Evolutionary conservation across 768 basidiomycete genomes (phyloP), one percentile per base, ranked within the genome.

Genomic region (Cyclocybe cylindracea): DNA sequence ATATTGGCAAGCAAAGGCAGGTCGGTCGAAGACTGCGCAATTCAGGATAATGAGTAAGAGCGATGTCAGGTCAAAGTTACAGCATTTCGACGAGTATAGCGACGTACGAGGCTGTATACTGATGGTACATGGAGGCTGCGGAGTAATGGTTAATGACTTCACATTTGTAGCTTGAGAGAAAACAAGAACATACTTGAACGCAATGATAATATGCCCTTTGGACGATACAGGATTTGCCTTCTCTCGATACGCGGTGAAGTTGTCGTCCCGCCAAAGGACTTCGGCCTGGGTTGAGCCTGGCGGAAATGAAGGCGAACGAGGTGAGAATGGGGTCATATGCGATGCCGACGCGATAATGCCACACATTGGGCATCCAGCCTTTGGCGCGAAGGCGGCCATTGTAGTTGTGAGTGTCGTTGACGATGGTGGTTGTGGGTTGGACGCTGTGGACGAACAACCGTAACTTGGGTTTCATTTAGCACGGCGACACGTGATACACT

Each of bases 281-380:
- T 89, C 85, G 10, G 80, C 78, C 48, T 78, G 71, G 10, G 70
- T 75, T 5, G 81, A 76, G 48, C 71, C 70, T 31, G 72, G 61
- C 9, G 79, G 72, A 48, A 79, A 79, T 0, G 73, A 67, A 4
- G 78, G 78, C 0, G 76, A 69, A 39, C 73, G 72, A 5, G 78
- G 74, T 5, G 79, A 74, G 61, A 73, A 70, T 16, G 70, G 64
- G 10, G 75, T 74, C 19, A 72, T 65, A 43, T 75, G 77, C 10
- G 71, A 67, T 9, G 85, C 81, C 18, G 78, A 70, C 16, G 84
- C 70, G 46, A 89, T 84, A 29, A 89, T 87, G 64, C 86, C 70
- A 69, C 89, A 90, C 79, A 90, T 79, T 10, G 88, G 86, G 65
- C 88, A 91, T 49, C 88, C 89, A 18, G 81, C 70, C 58, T 82